Percentiles rank a stretch among this genome's conserved stretches.
phyloP scores from a whole-genome alignment of 495 filamentous ascomycete genomes.

The Umbilicaria muhlenbergii region DNA sequence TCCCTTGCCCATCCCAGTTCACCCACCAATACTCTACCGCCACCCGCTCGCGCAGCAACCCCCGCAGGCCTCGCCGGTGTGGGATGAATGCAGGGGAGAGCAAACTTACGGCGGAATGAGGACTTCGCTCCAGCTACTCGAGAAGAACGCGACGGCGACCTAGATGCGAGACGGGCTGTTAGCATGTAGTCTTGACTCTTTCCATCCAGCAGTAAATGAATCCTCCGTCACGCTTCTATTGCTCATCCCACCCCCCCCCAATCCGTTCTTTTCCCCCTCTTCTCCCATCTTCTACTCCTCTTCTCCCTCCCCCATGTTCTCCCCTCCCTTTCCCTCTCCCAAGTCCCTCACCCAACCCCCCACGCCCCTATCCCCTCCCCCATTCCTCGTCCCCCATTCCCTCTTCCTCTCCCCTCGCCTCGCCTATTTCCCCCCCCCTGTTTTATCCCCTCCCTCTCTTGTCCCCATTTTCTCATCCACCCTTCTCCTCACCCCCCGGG shows the following conservation, averaged over 20 bases:
- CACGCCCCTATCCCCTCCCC: too few species aligned
- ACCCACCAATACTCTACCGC: too few species aligned
- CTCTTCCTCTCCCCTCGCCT: too few species aligned
- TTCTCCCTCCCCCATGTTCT: not conserved
- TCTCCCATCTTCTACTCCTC: not conserved
- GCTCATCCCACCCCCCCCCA: not conserved
- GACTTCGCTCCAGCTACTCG: conserved; percentile 11
- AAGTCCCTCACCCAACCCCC: not conserved
- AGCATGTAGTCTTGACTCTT: not conserved
- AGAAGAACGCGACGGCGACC: conserved; percentile 13
- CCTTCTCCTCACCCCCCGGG: not conserved
- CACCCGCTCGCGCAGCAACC: too few species aligned
- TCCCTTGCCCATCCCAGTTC: too few species aligned
- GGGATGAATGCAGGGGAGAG: too few species aligned
- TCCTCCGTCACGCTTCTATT: not conserved
- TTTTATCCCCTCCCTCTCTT: not conserved
- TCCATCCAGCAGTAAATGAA: not conserved
- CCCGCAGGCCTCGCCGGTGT: too few species aligned
- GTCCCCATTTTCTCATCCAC: not conserved
- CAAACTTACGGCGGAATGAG: conserved; percentile 6
- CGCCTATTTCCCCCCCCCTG: too few species aligned
- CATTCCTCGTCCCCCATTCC: too few species aligned
- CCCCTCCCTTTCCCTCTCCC: not conserved
- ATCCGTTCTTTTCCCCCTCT: not conserved
- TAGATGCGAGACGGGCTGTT: not conserved